Conservation (phyloP, 176 grass and related monocot species). For the Oryza officinalis region DNA sequence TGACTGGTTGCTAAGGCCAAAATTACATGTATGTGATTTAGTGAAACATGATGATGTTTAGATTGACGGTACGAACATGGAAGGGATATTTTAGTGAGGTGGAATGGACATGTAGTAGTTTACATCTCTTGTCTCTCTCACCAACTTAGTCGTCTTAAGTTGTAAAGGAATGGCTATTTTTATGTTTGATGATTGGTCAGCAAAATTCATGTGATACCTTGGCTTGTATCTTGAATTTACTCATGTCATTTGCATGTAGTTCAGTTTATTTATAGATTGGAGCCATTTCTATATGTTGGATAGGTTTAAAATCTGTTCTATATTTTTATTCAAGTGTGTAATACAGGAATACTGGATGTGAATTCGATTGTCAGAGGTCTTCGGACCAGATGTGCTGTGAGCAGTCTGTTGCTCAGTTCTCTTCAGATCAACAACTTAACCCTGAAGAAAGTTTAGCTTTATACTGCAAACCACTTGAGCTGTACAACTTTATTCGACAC, state of each 20-base stretch:
- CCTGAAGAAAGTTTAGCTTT: constrained; percentile 60
- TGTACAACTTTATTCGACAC: constrained; percentile 66
- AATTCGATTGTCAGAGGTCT: constrained; percentile 51
- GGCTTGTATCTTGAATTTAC: neutral
- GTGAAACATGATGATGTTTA: neutral
- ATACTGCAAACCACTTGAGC: constrained; percentile 65
- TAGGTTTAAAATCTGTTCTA: constrained; percentile 7
- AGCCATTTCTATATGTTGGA: neutral
- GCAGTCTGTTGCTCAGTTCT: constrained; percentile 46
- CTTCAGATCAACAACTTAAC: constrained; percentile 61
- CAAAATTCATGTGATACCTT: neutral
- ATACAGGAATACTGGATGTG: constrained; percentile 51
- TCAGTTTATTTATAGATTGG: constrained; percentile 23
- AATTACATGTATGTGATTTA: neutral
- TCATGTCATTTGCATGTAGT: constrained; percentile 13
- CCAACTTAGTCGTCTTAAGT: neutral
- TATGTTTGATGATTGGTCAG: constrained; percentile 4
- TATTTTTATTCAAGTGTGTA: constrained; percentile 24
- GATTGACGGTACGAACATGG: neutral
- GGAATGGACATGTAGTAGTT: neutral
- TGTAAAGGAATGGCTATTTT: neutral
- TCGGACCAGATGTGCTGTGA: constrained; percentile 59
- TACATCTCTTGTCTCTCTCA: neutral
- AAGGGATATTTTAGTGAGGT: neutral
- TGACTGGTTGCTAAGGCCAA: neutral